Evolutionary conservation across 2,329 filamentous ascomycete species (phyloP), one percentile per base, ranked within the genome.

Genomic region (Aspergillus versicolor): DNA sequence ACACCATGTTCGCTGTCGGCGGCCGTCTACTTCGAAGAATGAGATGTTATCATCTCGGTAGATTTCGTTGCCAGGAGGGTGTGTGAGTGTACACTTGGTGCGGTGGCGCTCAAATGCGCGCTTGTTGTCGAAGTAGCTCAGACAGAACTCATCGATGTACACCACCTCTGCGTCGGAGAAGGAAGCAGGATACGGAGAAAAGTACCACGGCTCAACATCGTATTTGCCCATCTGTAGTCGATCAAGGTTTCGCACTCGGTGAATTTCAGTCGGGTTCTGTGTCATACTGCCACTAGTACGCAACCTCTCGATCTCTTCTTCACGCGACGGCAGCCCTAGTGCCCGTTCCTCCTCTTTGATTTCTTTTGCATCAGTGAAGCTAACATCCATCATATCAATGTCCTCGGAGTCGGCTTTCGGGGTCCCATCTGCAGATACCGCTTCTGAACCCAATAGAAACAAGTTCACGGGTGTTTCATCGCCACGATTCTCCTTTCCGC

Each of bases 121-220:
- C 56, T 87, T 79, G 69, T 92, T 88, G 61, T 88, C 91, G 69
- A 91, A 97, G 75, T 99, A 99, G 63, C 85, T 88, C 22, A 99
- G 82, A 69, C 94, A 99, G 76, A 97, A 97, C 73, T 99, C 95
- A 82, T 95, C 97, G 67, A 99, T 93, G 77, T 90, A 97, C 63
- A 97, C 90, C 62, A 94, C 83, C 65, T 99, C 94, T 65, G 89
- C 89, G 65, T 94, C 89, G 21, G 88, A 88, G 72, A 96, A 97
- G 2, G 87, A 82, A 69, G 95, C 89, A 0, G 94, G 94, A 68
- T 99, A 99, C 0, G 94, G 94, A 5, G 92, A 96, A 78, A 99
- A 99, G 75, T 99, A 99, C 94, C 94, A 99, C 0, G 94, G 94
- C 72, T 96, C 95, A 43, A 99, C 85, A 67, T 97, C 91, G 71